Evolutionary conservation across 768 basidiomycete species (phyloP).

Genomic region (Lentinula edodes): DNA sequence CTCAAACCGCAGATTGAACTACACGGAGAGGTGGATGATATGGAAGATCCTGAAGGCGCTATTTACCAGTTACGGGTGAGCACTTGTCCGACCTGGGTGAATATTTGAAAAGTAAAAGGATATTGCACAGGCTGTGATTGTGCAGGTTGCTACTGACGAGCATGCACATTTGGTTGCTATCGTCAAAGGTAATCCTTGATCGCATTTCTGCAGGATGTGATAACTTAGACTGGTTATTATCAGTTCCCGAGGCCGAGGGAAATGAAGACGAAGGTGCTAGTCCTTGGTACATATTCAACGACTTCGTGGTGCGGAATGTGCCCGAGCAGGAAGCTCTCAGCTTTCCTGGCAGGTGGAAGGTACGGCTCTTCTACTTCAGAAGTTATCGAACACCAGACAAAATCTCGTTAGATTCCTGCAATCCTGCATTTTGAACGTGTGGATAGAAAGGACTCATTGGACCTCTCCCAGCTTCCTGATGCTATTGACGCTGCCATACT

Average conservation of each 20-base stretch:
- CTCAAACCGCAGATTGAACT: constrained; percentile 52
- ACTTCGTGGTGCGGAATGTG: constrained; percentile 85
- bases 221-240: background rate
- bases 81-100: background rate
- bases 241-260: constrained; percentile 68
- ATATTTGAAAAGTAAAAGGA: background rate
- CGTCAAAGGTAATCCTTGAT: constrained; percentile 55
- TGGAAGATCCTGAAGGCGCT: constrained; percentile 49
- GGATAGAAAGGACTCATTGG: constrained; percentile 52
- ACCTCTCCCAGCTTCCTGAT: constrained; percentile 60
- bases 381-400: constrained; percentile 1
- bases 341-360: constrained; percentile 93
- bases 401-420: constrained; percentile 62
- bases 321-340: constrained; percentile 83
- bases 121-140: constrained; percentile 62
- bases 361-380: constrained; percentile 22
- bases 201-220: background rate
- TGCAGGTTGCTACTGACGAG: constrained; percentile 70
- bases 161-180: constrained; percentile 85
- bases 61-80: constrained; percentile 73
- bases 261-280: constrained; percentile 30
- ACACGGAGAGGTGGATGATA: constrained; percentile 53
- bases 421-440: constrained; percentile 85
- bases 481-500: constrained; percentile 71
- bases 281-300: constrained; percentile 95